Base-by-base conservation (phyloP, 2,329 filamentous ascomycete species). In the Neofusicoccum ribis region DNA sequence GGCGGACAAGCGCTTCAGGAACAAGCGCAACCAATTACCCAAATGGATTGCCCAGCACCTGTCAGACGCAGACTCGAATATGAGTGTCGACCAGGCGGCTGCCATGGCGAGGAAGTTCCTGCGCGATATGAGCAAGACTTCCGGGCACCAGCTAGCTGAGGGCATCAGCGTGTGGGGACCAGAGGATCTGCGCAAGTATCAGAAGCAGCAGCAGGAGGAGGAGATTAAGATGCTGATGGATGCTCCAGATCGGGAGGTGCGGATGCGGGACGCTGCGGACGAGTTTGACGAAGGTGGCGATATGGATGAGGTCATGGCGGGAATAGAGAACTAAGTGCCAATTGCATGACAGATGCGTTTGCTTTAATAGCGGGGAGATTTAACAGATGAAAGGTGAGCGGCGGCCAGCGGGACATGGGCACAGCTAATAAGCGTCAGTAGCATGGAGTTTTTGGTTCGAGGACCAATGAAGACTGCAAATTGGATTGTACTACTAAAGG, bases 41-140 rank as follows among this genome's bases (percentile, higher is more conserved):
- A 97, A 97, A 76, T 99, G 95, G 95, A 99, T 99, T 73, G 91
- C 89, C 68, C 91, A 96, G 74, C 93, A 91, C 3, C 84, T 99
- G 67, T 83, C 91, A 37, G 93, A 97, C 58, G 89, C 89, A 23
- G 93, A 97, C 70, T 89, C 90, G 11, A 97, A 97, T 71, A 83
- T 99, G 67, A 96, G 91, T 73, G 97, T 95, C 0, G 95, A 99
- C 74, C 97, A 98, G 89, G 92, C 94, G 0, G 90, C 96, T 17
- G 91, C 92, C 64, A 89, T 87, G 52, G 94, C 95, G 11, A 93
- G 96, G 79, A 90, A 90, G 61, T 99, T 99, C 78, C 78, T 99
- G 73, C 86, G 91, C 67, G 89, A 88, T 31, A 99, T 99, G 92
- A 93, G 92, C 4, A 92, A 96, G 75, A 93, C 93, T 3, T 96